Evolutionary conservation across 2,329 filamentous ascomycete genomes (phyloP), one percentile per base, ranked within the genome.

Genomic region (Blastomyces silverae): DNA sequence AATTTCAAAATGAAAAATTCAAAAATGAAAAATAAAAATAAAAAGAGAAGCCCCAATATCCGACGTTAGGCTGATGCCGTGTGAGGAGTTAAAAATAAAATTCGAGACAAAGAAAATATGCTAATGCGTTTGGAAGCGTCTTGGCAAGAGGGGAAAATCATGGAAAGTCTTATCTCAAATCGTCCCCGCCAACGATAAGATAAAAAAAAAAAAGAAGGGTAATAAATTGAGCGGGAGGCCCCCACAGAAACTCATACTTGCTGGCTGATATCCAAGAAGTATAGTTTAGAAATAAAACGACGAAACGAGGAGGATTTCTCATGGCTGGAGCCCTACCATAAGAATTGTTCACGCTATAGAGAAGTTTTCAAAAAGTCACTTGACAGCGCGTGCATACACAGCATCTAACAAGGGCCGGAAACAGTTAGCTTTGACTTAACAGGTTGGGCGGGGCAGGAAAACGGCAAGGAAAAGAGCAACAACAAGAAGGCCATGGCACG

Each of bases 31-130:
- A 8, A 34, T 34, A 8, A 34, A 34, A 37, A 37, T 3, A 56
- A n/a, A n/a, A 11, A 13, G 31, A 31, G 17, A 34, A 37, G 31
- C 15, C 2, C 53, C 8, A 56, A 34, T 37, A 37, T 10, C 28
- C 17, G 53, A 56, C 28, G 31, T 34, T 56, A 52, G 22, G 1
- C 20, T 8, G 31, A 34, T 20, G 53, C 10, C 10, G 25, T n/a
- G 25, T 20, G 22, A 56, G 28, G 1, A 37, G 15, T 34, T 34
- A 56, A 56, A 8, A 52, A 28, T 10, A 20, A 53, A 56, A 37
- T 22, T 34, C 53, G 31, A 56, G 50, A 56, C 53, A 56, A 56
- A 34, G 53, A 56, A 56, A 56, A 34, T 37, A 34, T 56, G n/a
- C 34, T 5, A 55, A 34, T 34, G 17, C 52, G 1, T 56, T 10